Evolutionary conservation across 1,139 yeast genomes (phyloP).

Genomic region (Geotrichum siamense): DNA sequence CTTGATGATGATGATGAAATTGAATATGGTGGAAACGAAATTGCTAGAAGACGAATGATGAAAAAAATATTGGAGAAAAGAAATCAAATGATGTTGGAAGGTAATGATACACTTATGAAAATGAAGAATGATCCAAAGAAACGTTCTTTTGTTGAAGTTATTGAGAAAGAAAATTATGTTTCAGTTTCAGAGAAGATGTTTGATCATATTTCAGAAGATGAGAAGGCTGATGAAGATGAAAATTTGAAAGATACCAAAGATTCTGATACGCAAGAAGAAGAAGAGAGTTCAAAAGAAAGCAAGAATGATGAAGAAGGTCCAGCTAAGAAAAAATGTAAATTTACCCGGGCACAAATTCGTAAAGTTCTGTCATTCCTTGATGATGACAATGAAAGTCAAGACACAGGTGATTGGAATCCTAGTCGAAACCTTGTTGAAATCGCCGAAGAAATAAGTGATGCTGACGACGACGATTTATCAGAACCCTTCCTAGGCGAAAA

Average conservation of each 20-base stretch:
- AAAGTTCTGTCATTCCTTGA: constrained; percentile 56
- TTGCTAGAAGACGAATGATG: constrained; percentile 27
- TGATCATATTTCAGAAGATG: constrained; percentile 13
- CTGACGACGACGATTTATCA: constrained; percentile 4
- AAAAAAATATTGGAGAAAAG: constrained; percentile 49
- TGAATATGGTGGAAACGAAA: constrained; percentile 54
- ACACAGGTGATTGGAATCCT: constrained; percentile 13
- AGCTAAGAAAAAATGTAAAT: constrained; percentile 10
- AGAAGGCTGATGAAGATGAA: constrained; percentile 27
- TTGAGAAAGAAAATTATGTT: constrained; percentile 42
- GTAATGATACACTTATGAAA: constrained; percentile 46
- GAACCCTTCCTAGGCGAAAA: not conserved
- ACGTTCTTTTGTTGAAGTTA: constrained; percentile 66
- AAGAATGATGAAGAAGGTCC: not conserved
- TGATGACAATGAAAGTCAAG: constrained; percentile 21
- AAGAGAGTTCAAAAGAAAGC: not conserved
- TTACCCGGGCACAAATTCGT: constrained; percentile 49
- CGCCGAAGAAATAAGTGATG: constrained; percentile 5
- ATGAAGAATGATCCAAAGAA: constrained; percentile 52
- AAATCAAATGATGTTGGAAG: constrained; percentile 50
- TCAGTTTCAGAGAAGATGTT: constrained; percentile 13
- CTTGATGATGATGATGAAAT: constrained; percentile 58
- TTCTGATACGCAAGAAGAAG: not conserved
- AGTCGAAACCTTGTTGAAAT: constrained; percentile 11
- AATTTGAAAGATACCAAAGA: not conserved